Percentiles rank a stretch among this genome's conserved stretches.
phyloP scores from a whole-genome alignment of 805 yeast species.

The Saturnispora sanitii region DNA sequence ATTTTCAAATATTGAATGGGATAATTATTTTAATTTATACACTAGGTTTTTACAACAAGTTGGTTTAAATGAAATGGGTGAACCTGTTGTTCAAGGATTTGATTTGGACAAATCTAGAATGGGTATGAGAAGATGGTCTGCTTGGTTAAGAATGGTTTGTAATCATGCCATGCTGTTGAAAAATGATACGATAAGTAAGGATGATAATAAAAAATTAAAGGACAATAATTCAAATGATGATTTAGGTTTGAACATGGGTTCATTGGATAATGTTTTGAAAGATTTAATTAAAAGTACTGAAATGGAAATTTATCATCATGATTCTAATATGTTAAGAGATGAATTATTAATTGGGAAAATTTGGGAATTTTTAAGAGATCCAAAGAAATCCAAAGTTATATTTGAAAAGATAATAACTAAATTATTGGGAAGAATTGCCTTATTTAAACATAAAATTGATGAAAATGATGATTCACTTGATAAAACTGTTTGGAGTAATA shows the following conservation, averaged over 20 bases:
- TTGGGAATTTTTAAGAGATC: conserved; percentile 45
- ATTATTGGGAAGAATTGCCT: conserved; percentile 18
- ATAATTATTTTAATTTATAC: conserved; percentile 60
- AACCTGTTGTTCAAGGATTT: conserved; percentile 41
- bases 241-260: conserved; percentile 35
- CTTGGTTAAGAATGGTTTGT: conserved; percentile 64
- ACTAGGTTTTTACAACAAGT: conserved; percentile 49
- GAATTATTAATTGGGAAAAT: conserved; percentile 59
- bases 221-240: conserved; percentile 48
- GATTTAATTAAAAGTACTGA: conserved; percentile 52
- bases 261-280: conserved; percentile 59
- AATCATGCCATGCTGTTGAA: conserved; percentile 55
- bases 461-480: conserved; percentile 7
- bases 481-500: conserved; percentile 10
- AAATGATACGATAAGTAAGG: conserved; percentile 7
- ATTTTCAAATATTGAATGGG: conserved; percentile 76
- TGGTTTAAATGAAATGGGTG: conserved; percentile 42
- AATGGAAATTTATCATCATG: conserved; percentile 37
- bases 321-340: conserved; percentile 37
- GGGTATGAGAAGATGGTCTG: conserved; percentile 60
- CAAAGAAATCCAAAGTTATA: conserved; percentile 39
- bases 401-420: conserved; percentile 35
- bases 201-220: conserved; percentile 11
- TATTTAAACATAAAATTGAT: conserved; percentile 8
- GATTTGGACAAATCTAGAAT: conserved; percentile 35